Base-by-base conservation (phyloP, 768 basidiomycete genomes). In the Lactarius vividus region DNA sequence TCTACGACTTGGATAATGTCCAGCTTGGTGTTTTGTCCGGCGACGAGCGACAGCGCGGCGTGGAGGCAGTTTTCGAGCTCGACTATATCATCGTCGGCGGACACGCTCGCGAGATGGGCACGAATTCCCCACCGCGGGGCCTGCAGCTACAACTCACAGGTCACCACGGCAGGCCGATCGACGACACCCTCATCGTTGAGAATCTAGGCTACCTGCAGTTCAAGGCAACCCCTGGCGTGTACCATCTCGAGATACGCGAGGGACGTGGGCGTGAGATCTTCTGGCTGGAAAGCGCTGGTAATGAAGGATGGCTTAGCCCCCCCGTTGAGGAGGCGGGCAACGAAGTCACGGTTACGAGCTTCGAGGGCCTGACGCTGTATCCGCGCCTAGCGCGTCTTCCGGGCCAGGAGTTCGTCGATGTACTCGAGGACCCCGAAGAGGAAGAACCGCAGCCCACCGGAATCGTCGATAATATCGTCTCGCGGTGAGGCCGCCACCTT, bases 141-240 rank as follows among this genome's bases (percentile, higher is more conserved):
- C 80, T 98, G 2, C 96, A 98, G 71, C 83, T 99, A 2, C 89
- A 97, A 72, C 84, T 99, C 1, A 79, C 84, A 3, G 79, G 72
- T 1, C 77, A 82, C 5, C 73, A 79, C 59, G 73, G 71, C 11
- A 74, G 68, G 2, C 73, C 79, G 2, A 79, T 96, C 16, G 92
- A 91, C 8, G 95, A 97, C 71, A 98, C 97, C 0, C 90, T 88
- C 64, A 88, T 98, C 44, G 92, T 97, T 62, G 94, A 91, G 5
- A 99, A 98, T 74, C 79, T 98, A 6, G 97, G 97, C 2, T 99
- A 99, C 76, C 78, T 98, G 62, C 97, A 99, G 74, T 95, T 98
- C 79, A 94, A 94, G 74, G 89, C 92, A 1, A 90, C 84, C 61
- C 97, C 97, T 0, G 97, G 97, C 1, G 87, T 92, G 0, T 96